Percentiles rank a stretch among this genome's conserved stretches.
phyloP scores from a whole-genome alignment of 306 rosid species.

The Arachis stenosperma region DNA sequence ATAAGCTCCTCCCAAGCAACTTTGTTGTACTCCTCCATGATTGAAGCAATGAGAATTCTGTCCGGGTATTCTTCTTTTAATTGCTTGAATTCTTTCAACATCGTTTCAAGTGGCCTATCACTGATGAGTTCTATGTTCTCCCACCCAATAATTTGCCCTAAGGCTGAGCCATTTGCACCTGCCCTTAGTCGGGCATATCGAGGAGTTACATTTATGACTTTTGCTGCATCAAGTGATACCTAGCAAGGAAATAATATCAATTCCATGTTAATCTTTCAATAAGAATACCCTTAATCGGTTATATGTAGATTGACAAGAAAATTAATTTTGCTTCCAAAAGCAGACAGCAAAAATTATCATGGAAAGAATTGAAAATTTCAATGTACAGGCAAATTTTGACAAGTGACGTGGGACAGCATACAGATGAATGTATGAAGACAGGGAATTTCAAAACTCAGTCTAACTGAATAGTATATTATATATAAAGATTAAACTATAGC shows the following conservation, averaged over 20 bases:
- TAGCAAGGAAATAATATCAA: constrained; percentile 39
- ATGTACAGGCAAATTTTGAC: not conserved
- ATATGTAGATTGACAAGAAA: constrained; percentile 1
- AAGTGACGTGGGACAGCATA: not conserved
- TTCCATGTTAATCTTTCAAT: constrained; percentile 14
- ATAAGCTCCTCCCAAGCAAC: constrained; percentile 96
- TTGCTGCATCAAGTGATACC: constrained; percentile 93
- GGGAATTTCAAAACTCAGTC: not conserved
- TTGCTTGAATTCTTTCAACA: constrained; percentile 89
- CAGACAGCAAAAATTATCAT: not conserved
- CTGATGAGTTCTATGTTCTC: constrained; percentile 92
- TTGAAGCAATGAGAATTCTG: constrained; percentile 92
- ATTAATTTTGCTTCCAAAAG: not conserved
- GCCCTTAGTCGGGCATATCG: constrained; percentile 89
- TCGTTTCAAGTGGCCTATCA: constrained; percentile 86
- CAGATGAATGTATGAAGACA: constrained; percentile 2
- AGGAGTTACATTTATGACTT: constrained; percentile 94
- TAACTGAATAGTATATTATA: not conserved
- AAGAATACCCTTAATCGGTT: constrained; percentile 6
- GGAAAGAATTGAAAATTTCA: constrained; percentile 9
- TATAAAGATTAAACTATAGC: not conserved
- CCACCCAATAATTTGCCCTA: constrained; percentile 94
- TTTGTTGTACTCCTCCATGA: constrained; percentile 95
- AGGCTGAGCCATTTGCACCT: constrained; percentile 69
- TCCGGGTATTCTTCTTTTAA: constrained; percentile 87